phyloP scores from a whole-genome alignment of 2,329 filamentous ascomycete species.

The Akanthomyces lecanii region DNA sequence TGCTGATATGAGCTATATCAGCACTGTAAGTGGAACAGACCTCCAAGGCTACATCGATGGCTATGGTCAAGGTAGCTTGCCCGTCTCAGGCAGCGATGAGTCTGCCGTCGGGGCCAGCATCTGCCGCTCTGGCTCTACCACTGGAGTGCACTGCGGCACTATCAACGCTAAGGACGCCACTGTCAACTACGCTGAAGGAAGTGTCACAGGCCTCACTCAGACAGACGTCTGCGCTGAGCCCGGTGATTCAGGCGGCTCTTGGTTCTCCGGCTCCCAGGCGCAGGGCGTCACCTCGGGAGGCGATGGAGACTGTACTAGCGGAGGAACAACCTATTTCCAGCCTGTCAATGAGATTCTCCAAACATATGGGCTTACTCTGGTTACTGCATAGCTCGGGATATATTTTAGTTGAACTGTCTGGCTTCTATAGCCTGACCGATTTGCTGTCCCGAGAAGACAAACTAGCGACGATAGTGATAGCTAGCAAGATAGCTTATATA shows the following conservation, averaged over 20 bases:
- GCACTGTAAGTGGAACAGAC: conserved; percentile 31
- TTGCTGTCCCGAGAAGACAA: too few species aligned
- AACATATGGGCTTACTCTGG: conserved; percentile 32
- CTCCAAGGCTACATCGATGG: conserved; percentile 31
- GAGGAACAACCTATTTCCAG: conserved; percentile 38
- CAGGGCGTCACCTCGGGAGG: conserved; percentile 41
- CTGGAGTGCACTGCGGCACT: conserved; percentile 35
- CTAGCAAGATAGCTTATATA: too few species aligned
- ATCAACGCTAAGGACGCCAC: conserved; percentile 32
- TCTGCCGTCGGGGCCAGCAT: conserved; percentile 32
- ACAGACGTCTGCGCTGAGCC: conserved; percentile 39
- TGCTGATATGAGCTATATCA: conserved; percentile 36
- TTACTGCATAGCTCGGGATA: conserved; percentile 20
- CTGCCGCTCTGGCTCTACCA: conserved; percentile 40
- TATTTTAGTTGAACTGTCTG: too few species aligned
- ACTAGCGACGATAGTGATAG: too few species aligned
- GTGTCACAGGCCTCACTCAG: conserved; percentile 37
- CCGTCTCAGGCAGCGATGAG: conserved; percentile 36
- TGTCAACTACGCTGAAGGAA: conserved; percentile 35
- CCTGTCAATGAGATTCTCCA: conserved; percentile 38
- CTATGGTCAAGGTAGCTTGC: conserved; percentile 31
- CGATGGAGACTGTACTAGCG: conserved; percentile 34
- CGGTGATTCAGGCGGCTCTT: conserved; percentile 39
- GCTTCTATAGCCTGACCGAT: too few species aligned
- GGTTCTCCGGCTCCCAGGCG: conserved; percentile 37